Conservation (phyloP, 805 yeast genomes). For the Komagataella kurtzmanii region DNA sequence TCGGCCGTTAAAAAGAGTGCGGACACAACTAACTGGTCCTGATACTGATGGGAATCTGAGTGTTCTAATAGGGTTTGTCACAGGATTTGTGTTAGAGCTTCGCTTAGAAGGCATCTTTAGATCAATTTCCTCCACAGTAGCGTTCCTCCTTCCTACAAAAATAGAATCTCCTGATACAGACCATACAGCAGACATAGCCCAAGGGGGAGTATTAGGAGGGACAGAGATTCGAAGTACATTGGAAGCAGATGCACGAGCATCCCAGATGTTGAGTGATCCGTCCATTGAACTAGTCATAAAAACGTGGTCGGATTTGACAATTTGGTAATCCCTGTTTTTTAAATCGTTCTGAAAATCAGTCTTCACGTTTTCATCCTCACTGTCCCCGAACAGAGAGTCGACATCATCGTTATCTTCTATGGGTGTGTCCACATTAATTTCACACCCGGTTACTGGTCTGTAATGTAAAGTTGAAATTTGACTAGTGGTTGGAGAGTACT, state of each 20-base stretch:
- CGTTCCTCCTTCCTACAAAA: slow-evolving; percentile 82
- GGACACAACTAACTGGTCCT: slow-evolving; percentile 79
- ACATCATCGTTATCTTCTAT: slow-evolving; percentile 20
- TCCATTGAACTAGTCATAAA: slow-evolving; percentile 76
- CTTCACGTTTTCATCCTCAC: slow-evolving; percentile 20
- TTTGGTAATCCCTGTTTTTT: slow-evolving; percentile 7
- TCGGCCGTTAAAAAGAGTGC: slow-evolving; percentile 67
- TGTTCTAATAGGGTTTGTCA: slow-evolving; percentile 28
- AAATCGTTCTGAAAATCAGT: slow-evolving; percentile 8
- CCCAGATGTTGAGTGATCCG: slow-evolving; percentile 79
- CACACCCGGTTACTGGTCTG: slow-evolving; percentile 40
- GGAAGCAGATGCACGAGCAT: slow-evolving; percentile 30
- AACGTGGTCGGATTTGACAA: slow-evolving; percentile 21
- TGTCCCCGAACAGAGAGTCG: slow-evolving; percentile 34
- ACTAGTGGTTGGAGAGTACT: slow-evolving; percentile 49
- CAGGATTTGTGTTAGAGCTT: slow-evolving; percentile 1
- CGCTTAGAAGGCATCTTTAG: slow-evolving; percentile 39
- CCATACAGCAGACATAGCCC: slow-evolving; percentile 91
- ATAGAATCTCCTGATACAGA: slow-evolving; percentile 67
- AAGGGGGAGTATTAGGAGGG: slow-evolving; percentile 70
- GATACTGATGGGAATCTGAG: slow-evolving; percentile 74
- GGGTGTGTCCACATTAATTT: slow-evolving; percentile 20
- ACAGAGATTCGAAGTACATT: slow-evolving; percentile 20
- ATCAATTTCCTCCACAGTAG: slow-evolving; percentile 68
- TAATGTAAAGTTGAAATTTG: slow-evolving; percentile 69